Evolutionary conservation across 495 filamentous ascomycete genomes (phyloP), one percentile per base, ranked within the genome.

Genomic region (Clohesyomyces aquaticus): DNA sequence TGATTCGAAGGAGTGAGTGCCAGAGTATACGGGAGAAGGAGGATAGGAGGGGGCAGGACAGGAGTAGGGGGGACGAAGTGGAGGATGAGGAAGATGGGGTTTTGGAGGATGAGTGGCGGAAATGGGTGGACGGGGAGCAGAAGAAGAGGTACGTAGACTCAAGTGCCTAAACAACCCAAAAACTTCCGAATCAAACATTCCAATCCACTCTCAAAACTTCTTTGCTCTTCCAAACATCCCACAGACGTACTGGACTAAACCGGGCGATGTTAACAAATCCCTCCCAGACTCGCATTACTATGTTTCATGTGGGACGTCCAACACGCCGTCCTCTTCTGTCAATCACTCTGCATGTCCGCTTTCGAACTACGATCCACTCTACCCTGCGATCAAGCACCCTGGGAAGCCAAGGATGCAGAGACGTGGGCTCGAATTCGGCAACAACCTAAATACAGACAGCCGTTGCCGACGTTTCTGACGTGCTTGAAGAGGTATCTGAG

Each of bases 271-370:
- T n/a, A n/a, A n/a, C n/a, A n/a, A 35, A 57, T 43, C 27, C 58
- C 60, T 49, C 35, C 56, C 25, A 79, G 77, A 25, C 70, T 84
- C 6, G 78, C 80, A 0, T 76, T 85, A 50, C 75, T 82, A 27
- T 83, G 80, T 58, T 86, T 85, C 61, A 83, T 85, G 78, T 84
- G 81, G 82, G 82, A 84, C 59, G 81, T 79, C 0, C 81, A 83
- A 64, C 81, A 83, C 60, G 81, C 82, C 0, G 80, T 83, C 0
- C 72, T 84, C 3, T 84, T 83, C 67, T 84, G 79, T 21, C 82
- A 85, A 64, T 82, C 79, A 4, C 74, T 85, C 0, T 85, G 81
- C 68, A 85, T 84, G 82, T 82, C 79, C 3, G 82, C 80, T 14
- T 83, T 84, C 52, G 81, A 84, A 47, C 77, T 86, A 21, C 74